Base-by-base conservation (phyloP, 495 filamentous ascomycete species). In the Chaetomium cochliodes region DNA sequence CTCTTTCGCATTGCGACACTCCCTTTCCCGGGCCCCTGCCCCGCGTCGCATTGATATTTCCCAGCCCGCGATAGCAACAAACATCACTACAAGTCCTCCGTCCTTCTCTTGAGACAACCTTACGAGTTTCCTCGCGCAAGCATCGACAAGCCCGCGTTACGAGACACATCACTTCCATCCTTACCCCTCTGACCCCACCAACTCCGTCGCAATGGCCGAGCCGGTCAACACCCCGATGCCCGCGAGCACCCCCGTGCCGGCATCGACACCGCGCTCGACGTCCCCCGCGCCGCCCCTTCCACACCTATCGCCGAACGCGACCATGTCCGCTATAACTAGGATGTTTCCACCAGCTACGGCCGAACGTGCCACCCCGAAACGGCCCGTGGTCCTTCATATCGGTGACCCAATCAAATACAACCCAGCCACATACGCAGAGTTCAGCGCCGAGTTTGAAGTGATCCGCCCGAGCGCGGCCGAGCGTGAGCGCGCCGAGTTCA, bases 361-460 rank as follows among this genome's bases (percentile, higher is more conserved):
- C 5, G 7, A 33, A 18, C 20, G 25, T n/a, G n/a, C 66, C 47
- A 39, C 16, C 16, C 52, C 55, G 26, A 70, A 53, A 8, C 65
- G 68, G 3, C 79, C 74, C 26, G 62, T 78, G 5, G 84, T 92
- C 49, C 85, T 92, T 47, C 86, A 90, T 65, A 80, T 92, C 53
- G 89, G 88, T 28, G 87, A 89, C 63, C 78, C 83, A n/a, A 82
- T 90, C 67, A 82, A 84, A 66, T 88, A 88, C 79, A 88, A 90
- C 70, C 85, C 78, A 37, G 76, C 80, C 0, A 76, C 85, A 12
- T 85, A 89, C 72, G 65, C 74, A 41, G 78, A 80, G 46, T 86
- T 92, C 74, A 72, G 75, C 20, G 68, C 77, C 6, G 72, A 79
- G 23, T 91, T 88, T 69, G 79, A 86, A 26, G 77, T 92, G 58